Conservation (phyloP, 805 yeast species). For the Zygosaccharomyces bisporus region DNA sequence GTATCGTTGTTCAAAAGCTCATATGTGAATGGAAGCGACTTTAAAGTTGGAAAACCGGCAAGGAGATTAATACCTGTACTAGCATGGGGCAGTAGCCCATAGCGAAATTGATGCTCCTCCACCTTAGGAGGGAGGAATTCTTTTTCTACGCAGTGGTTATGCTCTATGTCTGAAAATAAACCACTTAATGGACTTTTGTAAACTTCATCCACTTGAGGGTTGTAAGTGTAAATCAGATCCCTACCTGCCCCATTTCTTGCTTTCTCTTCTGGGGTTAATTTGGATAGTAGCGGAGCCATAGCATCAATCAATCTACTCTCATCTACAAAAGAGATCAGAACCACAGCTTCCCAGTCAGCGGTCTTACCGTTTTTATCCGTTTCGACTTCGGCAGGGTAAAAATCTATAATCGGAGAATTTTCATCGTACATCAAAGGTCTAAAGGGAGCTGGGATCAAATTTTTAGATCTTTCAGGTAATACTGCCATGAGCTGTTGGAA, state of each 20-base stretch:
- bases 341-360: conserved; percentile 98
- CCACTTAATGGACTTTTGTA: conserved; percentile 76
- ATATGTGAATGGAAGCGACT: conserved; percentile 58
- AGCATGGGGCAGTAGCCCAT: conserved; percentile 65
- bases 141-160: conserved; percentile 71
- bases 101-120: conserved; percentile 37
- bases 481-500: conserved; percentile 98
- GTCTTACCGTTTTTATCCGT: conserved; percentile 92
- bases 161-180: conserved; percentile 71
- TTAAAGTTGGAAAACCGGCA: conserved; percentile 88
- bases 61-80: conserved; percentile 62
- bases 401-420: conserved; percentile 81
- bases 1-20: conserved; percentile 60
- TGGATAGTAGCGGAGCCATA: conserved; percentile 59
- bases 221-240: conserved; percentile 63
- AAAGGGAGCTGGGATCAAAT: conserved; percentile 71
- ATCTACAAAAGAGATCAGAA: conserved; percentile 87
- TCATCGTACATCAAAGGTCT: conserved; percentile 83
- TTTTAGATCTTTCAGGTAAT: conserved; percentile 84
- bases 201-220: conserved; percentile 66
- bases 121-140: conserved; percentile 50
- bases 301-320: conserved; percentile 69
- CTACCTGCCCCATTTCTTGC: conserved; percentile 70
- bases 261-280: conserved; percentile 65
- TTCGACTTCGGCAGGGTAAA: conserved; percentile 84